Percentiles rank a stretch among this genome's conserved stretches.
Evolutionary conservation across 2,329 filamentous ascomycete genomes (phyloP).

Genomic region (Cordyceps cateniannulata): DNA sequence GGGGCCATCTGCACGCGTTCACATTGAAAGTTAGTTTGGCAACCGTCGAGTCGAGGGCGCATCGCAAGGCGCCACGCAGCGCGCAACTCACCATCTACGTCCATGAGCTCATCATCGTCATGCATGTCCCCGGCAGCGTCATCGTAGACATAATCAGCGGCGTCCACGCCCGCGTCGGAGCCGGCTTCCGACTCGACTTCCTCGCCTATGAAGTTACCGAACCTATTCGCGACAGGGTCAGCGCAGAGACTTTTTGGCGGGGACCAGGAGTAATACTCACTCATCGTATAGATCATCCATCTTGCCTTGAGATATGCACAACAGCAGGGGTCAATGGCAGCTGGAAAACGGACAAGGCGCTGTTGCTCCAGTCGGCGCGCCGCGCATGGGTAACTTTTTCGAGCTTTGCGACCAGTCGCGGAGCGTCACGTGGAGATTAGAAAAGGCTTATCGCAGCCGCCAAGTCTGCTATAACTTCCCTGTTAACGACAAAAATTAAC

Average conservation of each 20-base stretch:
- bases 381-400: slow-evolving; percentile 17
- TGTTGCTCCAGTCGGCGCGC: background rate
- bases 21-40: slow-evolving; percentile 20
- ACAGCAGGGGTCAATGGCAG: slow-evolving; percentile 17
- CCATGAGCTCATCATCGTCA: slow-evolving; percentile 78
- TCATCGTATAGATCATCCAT: slow-evolving; percentile 99
- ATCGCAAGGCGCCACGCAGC: background rate
- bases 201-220: slow-evolving; percentile 97
- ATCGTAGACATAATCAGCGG: slow-evolving; percentile 74
- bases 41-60: slow-evolving; percentile 8
- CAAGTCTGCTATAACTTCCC: background rate
- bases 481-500: background rate
- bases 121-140: slow-evolving; percentile 63
- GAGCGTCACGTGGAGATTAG: slow-evolving; percentile 10
- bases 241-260: background rate
- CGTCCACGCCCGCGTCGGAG: slow-evolving; percentile 68
- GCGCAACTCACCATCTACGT: slow-evolving; percentile 64
- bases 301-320: slow-evolving; percentile 19
- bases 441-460: background rate
- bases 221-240: slow-evolving; percentile 46
- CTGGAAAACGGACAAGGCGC: slow-evolving; percentile 13
- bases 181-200: slow-evolving; percentile 79
- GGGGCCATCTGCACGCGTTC: slow-evolving; percentile 54
- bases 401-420: slow-evolving; percentile 1
- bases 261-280: slow-evolving; percentile 38